Percentiles rank a stretch among this genome's conserved stretches.
Conservation (phyloP, 176 grass and related monocot genomes). For the maize (Zea mays) region Zm-B73-REFERENCE-NAM-5.0 NC_050104.1:71280501-71281000, state of each 20-base stretch:
- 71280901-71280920: conserved; percentile 57
- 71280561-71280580: conserved; percentile 26
- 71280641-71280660: conserved; percentile 54
- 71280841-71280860: conserved; percentile 48
- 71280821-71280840: conserved; percentile 43
- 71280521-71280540: conserved; percentile 32
- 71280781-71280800: conserved; percentile 43
- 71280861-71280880: conserved; percentile 71
- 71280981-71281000: conserved; percentile 34
- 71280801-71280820: conserved; percentile 40
- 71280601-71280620: conserved; percentile 42
- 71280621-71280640: conserved; percentile 50
- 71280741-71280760: conserved; percentile 43
- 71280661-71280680: conserved; percentile 10
- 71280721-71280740: conserved; percentile 50
- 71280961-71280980: conserved; percentile 28
- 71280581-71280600: conserved; percentile 29
- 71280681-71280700: conserved; percentile 20
- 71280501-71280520: conserved; percentile 8
- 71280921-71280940: conserved; percentile 43
- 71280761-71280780: conserved; percentile 53
- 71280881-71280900: conserved; percentile 82
- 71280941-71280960: conserved; percentile 48
- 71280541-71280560: conserved; percentile 70
- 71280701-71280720: conserved; percentile 14